Evolutionary conservation across 495 filamentous ascomycete genomes (phyloP).

Genomic region (Trichocladium antarcticum): DNA sequence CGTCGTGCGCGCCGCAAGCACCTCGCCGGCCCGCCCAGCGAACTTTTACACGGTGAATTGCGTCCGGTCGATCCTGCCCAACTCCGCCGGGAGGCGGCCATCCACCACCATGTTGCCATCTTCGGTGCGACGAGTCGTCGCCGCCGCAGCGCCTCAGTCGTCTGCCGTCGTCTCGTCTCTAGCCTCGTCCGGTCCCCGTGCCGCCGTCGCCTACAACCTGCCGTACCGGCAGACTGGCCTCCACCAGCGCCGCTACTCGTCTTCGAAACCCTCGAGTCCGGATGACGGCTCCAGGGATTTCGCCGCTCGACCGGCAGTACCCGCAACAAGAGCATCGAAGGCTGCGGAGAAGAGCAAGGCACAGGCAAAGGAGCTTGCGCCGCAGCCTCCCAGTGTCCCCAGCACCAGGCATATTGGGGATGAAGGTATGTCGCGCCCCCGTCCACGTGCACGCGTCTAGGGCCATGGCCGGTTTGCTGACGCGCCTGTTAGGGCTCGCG

Average conservation of each 20-base stretch:
- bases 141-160: constrained; percentile 34
- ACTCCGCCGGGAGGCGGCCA: constrained; percentile 14
- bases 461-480: background rate
- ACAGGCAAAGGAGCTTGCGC: constrained; percentile 33
- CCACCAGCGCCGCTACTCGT: constrained; percentile 44
- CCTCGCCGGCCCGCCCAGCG: background rate
- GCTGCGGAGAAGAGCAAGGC: constrained; percentile 36
- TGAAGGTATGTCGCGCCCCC: constrained; percentile 44
- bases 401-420: constrained; percentile 68
- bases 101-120: constrained; percentile 35
- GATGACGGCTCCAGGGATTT: constrained; percentile 41
- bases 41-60: background rate
- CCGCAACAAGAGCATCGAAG: constrained; percentile 30
- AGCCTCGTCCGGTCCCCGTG: constrained; percentile 26
- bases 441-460: no score
- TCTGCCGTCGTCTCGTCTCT: constrained; percentile 30
- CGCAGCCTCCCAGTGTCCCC: constrained; percentile 65
- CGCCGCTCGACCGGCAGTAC: constrained; percentile 32
- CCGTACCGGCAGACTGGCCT: constrained; percentile 27
- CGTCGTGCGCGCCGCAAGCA: constrained; percentile 1
- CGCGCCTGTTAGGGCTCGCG: constrained; percentile 52
- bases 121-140: constrained; percentile 39
- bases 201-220: constrained; percentile 27
- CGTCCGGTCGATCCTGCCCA: background rate
- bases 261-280: constrained; percentile 47